A percentile compares a stretch with the other conserved stretches of the same genome.
Conservation (phyloP, 2,329 filamentous ascomycete genomes). For the Aurifilum marmelostoma region DNA sequence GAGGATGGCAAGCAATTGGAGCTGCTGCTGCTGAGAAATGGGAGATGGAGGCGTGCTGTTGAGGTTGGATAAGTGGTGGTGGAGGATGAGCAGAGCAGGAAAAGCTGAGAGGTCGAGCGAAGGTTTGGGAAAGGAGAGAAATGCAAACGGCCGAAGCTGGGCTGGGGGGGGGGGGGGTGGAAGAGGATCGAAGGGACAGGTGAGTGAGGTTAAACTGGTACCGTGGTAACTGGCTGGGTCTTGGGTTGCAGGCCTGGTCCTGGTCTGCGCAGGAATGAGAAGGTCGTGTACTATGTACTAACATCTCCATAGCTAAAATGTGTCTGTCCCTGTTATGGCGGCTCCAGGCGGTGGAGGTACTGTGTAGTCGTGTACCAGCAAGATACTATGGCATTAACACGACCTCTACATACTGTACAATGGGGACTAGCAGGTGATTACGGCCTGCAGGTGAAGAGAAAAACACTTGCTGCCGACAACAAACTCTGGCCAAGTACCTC, state of each 20-base stretch:
- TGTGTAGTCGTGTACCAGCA: neutral
- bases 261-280: neutral
- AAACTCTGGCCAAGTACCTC: neutral
- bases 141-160: constrained; percentile 15
- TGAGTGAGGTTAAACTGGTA: constrained; percentile 17
- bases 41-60: neutral
- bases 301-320: neutral
- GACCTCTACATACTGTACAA: neutral
- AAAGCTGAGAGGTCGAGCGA: constrained; percentile 11
- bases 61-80: constrained; percentile 7
- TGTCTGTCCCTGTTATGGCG: neutral
- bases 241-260: constrained; percentile 6
- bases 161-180: constrained; percentile 18
- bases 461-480: neutral
- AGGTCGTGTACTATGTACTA: constrained; percentile 10
- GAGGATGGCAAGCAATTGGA: constrained; percentile 10
- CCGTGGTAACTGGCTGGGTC: constrained; percentile 1
- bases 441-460: neutral
- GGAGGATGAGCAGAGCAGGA: constrained; percentile 7
- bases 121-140: constrained; percentile 14
- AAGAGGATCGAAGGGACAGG: constrained; percentile 16
- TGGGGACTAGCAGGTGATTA: neutral
- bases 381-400: constrained; percentile 3
- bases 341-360: neutral
- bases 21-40: neutral